Conservation (phyloP, 2,329 filamentous ascomycete species). For the Kalmusia sp. region DNA sequence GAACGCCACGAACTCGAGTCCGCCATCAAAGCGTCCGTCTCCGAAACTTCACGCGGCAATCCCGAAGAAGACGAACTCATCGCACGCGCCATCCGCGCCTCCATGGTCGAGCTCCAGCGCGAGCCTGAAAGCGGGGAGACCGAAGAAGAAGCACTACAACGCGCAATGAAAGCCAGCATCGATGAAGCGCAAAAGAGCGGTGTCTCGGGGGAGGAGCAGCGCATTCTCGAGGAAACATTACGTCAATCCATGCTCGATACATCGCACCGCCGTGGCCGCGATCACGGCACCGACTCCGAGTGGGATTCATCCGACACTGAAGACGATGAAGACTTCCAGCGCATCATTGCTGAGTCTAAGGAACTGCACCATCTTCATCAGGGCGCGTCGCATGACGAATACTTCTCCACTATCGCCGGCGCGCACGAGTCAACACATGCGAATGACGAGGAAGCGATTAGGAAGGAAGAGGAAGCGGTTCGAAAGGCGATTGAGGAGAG, state of each 20-base stretch:
- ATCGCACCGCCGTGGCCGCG: slow-evolving; percentile 13
- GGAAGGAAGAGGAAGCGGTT: slow-evolving; percentile 32
- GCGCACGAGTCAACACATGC: slow-evolving; percentile 14
- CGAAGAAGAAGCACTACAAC: slow-evolving; percentile 55
- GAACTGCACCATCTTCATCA: slow-evolving; percentile 36
- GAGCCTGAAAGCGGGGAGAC: slow-evolving; percentile 45
- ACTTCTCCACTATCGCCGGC: slow-evolving; percentile 10
- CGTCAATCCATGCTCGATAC: slow-evolving; percentile 55
- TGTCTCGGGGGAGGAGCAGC: slow-evolving; percentile 44
- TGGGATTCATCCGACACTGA: slow-evolving; percentile 40
- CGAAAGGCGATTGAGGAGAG: slow-evolving; percentile 36
- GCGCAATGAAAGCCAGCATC: slow-evolving; percentile 60
- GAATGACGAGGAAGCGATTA: slow-evolving; percentile 18
- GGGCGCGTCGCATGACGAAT: slow-evolving; percentile 25
- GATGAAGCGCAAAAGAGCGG: slow-evolving; percentile 49
- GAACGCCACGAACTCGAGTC: slow-evolving; percentile 71
- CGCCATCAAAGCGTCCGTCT: slow-evolving; percentile 70
- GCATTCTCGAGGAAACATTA: slow-evolving; percentile 54
- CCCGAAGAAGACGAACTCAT: slow-evolving; percentile 72
- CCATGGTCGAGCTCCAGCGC: slow-evolving; percentile 65
- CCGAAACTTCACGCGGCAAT: slow-evolving; percentile 74
- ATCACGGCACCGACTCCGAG: slow-evolving; percentile 30
- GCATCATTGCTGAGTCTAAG: slow-evolving; percentile 45
- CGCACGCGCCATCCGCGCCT: slow-evolving; percentile 76
- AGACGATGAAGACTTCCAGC: slow-evolving; percentile 45